Evolutionary conservation across 352 stramenopile genomes (phyloP), one percentile per base, ranked within the genome.

Genomic region (Globisporangium acanthophoron): DNA sequence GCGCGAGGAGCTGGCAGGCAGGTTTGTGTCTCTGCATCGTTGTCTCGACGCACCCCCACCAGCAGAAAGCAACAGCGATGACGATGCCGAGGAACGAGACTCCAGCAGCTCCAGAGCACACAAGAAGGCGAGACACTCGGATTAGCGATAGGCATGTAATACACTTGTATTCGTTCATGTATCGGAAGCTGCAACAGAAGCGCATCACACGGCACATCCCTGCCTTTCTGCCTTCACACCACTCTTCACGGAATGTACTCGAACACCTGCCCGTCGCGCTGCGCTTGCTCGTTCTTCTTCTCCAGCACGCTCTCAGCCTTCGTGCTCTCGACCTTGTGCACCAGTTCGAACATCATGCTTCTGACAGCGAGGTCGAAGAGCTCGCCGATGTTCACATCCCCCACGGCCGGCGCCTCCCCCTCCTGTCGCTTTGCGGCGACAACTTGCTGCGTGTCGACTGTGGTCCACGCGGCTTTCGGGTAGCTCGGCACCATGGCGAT

Each of bases 401-500:
- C 2, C 44, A 31, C 44, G 3, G 21, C 7, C 15, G 51, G 15
- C 5, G n/a, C 5, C 16, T 41, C 9, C 7, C 31, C 39, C 9
- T 52, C 27, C 40, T 37, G 33, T 15, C 44, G 40, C 21, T 39
- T 53, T 5, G n/a, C 21, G 1, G 7, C 18, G 18, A 20, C 37
- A 12, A 11, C 41, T 58, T 58, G 21, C 1, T 8, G 24, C 16
- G 20, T 51, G 31, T 27, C 47, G 37, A 15, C n/a, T 45, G 40
- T 21, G 33, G 48, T 37, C 31, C 67, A 60, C 4, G 40, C 40
- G 5, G 66, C 66, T 9, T 61, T 54, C 37, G 66, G 66, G 51
- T 67, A 73, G 47, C 62, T 73, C 15, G 66, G 58, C 5, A 59
- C 58, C 66, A 73, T 70, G 21, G 66, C 62, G 35, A 73, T 62